phyloP scores from a whole-genome alignment of 805 yeast species.

The Kregervanrija delftensis region DNA sequence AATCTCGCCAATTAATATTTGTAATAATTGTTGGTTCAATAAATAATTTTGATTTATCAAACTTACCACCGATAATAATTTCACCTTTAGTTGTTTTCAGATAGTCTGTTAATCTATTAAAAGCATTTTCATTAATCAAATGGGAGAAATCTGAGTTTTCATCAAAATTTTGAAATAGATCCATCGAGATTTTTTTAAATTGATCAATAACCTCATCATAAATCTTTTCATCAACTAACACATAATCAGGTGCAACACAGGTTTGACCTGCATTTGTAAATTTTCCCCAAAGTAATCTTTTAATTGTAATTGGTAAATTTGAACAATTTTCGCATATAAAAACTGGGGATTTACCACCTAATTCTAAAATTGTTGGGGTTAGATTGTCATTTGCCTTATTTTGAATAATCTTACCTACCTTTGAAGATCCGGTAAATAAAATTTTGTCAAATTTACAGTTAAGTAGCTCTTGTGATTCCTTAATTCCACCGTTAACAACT shows the following conservation, averaged over 20 bases:
- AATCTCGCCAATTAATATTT: slow-evolving; percentile 57
- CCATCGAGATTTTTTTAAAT: slow-evolving; percentile 32
- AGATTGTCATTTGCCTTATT: slow-evolving; percentile 76
- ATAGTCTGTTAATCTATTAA: slow-evolving; percentile 35
- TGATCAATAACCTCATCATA: slow-evolving; percentile 46
- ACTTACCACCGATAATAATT: slow-evolving; percentile 40
- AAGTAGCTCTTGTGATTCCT: slow-evolving; percentile 52
- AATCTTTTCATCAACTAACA: slow-evolving; percentile 54
- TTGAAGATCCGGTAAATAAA: slow-evolving; percentile 75
- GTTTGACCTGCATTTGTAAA: slow-evolving; percentile 83
- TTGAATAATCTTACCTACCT: slow-evolving; percentile 73
- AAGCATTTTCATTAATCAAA: slow-evolving; percentile 51
- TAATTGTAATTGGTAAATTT: slow-evolving; percentile 39
- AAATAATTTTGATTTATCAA: slow-evolving; percentile 32
- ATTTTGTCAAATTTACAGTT: slow-evolving; percentile 71
- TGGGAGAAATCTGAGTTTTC: slow-evolving; percentile 46
- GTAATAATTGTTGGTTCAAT: slow-evolving; percentile 71
- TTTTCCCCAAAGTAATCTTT: slow-evolving; percentile 72
- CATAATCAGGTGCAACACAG: slow-evolving; percentile 84
- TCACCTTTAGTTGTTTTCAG: slow-evolving; percentile 46
- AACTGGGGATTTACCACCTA: slow-evolving; percentile 92
- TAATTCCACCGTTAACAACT: slow-evolving; percentile 67
- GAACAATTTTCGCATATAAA: slow-evolving; percentile 38
- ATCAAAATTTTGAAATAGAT: slow-evolving; percentile 37
- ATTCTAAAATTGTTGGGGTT: slow-evolving; percentile 75